These are phyloP conservation scores for Saccharomycopsis microspora DNA, from an alignment of 805 yeast genomes.

Conservation along the genomic window DNA sequence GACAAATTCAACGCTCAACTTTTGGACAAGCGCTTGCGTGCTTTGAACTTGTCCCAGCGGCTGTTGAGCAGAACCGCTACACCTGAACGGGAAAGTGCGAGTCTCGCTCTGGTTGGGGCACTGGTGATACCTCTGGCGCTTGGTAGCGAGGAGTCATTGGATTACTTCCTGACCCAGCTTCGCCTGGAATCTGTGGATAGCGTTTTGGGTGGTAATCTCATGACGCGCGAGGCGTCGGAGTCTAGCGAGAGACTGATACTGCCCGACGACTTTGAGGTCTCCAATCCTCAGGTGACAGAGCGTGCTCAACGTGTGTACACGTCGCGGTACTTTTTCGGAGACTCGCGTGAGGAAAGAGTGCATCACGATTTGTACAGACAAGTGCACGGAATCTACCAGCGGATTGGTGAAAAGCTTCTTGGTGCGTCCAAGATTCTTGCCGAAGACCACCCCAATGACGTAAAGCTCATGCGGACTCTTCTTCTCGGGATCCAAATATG, in stretches of 20 bases:
- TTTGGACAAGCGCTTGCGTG: slow-evolving; percentile 9
- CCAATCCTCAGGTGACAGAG: slow-evolving; percentile 44
- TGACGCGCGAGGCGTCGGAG: slow-evolving; percentile 3
- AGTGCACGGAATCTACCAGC: slow-evolving; percentile 50
- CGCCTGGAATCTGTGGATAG: neutral
- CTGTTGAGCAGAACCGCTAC: neutral
- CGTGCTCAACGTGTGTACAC: slow-evolving; percentile 54
- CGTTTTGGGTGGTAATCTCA: neutral
- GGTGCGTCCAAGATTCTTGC: slow-evolving; percentile 36
- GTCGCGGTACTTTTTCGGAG: slow-evolving; percentile 55
- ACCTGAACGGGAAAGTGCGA: neutral
- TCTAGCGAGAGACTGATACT: neutral
- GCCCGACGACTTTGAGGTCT: slow-evolving; percentile 22
- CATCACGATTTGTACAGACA: slow-evolving; percentile 31
- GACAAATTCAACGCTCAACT: slow-evolving; percentile 9
- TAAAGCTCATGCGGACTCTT: slow-evolving; percentile 47
- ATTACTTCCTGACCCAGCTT: too few species aligned
- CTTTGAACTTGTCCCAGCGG: slow-evolving; percentile 12
- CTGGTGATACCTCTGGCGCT: too few species aligned
- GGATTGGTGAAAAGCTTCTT: slow-evolving; percentile 56
- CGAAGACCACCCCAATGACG: slow-evolving; percentile 46
- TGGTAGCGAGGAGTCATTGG: too few species aligned
- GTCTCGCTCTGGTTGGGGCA: too few species aligned
- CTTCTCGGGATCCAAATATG: slow-evolving; percentile 60
- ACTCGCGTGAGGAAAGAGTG: slow-evolving; percentile 33